Conservation (phyloP, 495 filamentous ascomycete species). For the Penicillium manginii region DNA sequence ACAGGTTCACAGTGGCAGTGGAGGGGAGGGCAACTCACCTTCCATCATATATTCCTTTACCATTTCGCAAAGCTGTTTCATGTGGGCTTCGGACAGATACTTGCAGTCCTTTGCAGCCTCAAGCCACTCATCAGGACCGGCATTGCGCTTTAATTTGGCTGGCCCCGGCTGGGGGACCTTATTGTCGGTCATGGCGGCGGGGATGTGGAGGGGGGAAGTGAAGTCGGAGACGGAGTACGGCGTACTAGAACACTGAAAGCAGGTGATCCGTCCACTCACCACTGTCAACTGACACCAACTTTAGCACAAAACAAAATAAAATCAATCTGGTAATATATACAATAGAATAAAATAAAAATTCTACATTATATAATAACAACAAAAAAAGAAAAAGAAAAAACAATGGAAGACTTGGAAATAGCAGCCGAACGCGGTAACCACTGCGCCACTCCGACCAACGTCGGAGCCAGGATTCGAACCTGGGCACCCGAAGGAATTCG, state of each 20-base stretch:
- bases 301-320: too few species aligned
- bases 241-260: conserved; percentile 1
- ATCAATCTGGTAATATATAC: too few species aligned
- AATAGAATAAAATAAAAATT: background rate
- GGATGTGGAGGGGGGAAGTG: conserved; percentile 12
- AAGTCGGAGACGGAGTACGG: conserved; percentile 10
- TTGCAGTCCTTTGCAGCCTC: conserved; percentile 94
- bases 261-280: background rate
- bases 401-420: conserved; percentile 4
- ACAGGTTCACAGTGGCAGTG: too few species aligned
- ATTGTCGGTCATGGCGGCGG: conserved; percentile 47
- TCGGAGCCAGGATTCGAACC: conserved; percentile 8
- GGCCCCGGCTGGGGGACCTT: conserved; percentile 88
- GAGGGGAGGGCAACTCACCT: too few species aligned
- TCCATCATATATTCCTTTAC: conserved; percentile 99
- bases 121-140: conserved; percentile 95
- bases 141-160: conserved; percentile 77
- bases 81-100: conserved; percentile 90
- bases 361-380: background rate
- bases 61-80: conserved; percentile 98
- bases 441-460: conserved; percentile 8
- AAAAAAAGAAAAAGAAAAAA: background rate
- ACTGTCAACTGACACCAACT: too few species aligned
- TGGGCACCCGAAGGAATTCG: conserved; percentile 8
- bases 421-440: conserved; percentile 8